Evolutionary conservation across 2,329 filamentous ascomycete species (phyloP).

Genomic region (Talaromyces marneffei): DNA sequence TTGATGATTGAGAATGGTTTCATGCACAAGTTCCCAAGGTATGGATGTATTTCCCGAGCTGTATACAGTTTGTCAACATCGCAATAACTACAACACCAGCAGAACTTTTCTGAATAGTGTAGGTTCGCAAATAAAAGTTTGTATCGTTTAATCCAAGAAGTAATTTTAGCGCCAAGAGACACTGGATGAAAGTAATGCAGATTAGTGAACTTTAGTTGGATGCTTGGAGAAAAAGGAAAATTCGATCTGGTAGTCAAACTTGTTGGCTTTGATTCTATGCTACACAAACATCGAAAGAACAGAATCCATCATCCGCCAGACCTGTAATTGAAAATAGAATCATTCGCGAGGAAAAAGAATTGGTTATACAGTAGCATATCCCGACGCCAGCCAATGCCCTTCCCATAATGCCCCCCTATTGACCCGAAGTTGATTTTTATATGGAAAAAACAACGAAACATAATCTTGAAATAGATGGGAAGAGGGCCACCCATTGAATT

Average conservation of each 20-base stretch:
- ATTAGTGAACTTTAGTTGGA: too few relatives aligned
- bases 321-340: background rate
- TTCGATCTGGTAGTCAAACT: background rate
- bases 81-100: too few relatives aligned
- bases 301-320: background rate
- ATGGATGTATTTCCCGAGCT: too few relatives aligned
- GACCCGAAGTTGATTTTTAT: conserved; percentile 4
- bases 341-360: background rate
- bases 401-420: conserved; percentile 1
- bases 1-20: background rate
- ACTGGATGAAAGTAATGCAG: too few relatives aligned
- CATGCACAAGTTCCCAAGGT: too few relatives aligned
- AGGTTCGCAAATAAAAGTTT: too few relatives aligned
- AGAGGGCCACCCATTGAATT: background rate
- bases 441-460: conserved; percentile 1
- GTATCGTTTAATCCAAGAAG: background rate
- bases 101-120: too few relatives aligned
- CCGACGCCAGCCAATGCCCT: conserved; percentile 11
- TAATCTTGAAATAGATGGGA: background rate
- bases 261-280: background rate
- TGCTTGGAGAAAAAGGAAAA: too few relatives aligned
- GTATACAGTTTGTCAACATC: too few relatives aligned
- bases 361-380: conserved; percentile 4
- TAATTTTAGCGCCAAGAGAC: too few relatives aligned
- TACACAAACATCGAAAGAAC: background rate